Evolutionary conservation across 805 yeast genomes (phyloP).

Genomic region (Kurtzmaniella fragi): DNA sequence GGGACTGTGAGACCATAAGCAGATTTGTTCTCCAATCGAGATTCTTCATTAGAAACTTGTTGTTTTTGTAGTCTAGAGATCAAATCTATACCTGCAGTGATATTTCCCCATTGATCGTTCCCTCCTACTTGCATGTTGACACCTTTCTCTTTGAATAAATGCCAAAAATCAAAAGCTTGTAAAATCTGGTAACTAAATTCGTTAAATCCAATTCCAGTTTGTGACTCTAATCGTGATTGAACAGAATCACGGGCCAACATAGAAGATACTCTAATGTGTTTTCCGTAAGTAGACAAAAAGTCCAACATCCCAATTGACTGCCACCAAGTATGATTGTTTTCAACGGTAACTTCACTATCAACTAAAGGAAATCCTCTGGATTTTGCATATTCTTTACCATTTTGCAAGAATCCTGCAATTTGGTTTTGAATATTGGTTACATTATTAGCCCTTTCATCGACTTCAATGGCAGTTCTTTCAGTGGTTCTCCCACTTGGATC

Average conservation of each 20-base stretch:
- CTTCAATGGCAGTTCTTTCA: constrained; percentile 63
- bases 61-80: constrained; percentile 52
- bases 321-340: constrained; percentile 88
- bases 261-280: constrained; percentile 71
- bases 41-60: constrained; percentile 2
- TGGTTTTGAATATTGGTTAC: constrained; percentile 57
- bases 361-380: constrained; percentile 37
- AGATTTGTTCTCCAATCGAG: constrained; percentile 5
- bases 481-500: constrained; percentile 91
- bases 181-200: constrained; percentile 90
- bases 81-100: constrained; percentile 90
- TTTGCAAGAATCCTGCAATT: constrained; percentile 52
- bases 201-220: constrained; percentile 82
- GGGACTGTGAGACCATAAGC: constrained; percentile 87
- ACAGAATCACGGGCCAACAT: constrained; percentile 91
- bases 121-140: constrained; percentile 89
- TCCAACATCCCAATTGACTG: constrained; percentile 65
- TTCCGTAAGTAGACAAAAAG: constrained; percentile 73
- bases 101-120: constrained; percentile 97
- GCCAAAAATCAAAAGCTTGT: constrained; percentile 92
- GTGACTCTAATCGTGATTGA: constrained; percentile 62
- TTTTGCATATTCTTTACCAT: constrained; percentile 59
- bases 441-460: constrained; percentile 48
- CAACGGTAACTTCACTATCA: constrained; percentile 25
- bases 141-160: constrained; percentile 52